Evolutionary conservation across 225 moss, liverwort and hornwort genomes (phyloP).

Genomic region (Bryoerythrophyllum caledonicum): DNA sequence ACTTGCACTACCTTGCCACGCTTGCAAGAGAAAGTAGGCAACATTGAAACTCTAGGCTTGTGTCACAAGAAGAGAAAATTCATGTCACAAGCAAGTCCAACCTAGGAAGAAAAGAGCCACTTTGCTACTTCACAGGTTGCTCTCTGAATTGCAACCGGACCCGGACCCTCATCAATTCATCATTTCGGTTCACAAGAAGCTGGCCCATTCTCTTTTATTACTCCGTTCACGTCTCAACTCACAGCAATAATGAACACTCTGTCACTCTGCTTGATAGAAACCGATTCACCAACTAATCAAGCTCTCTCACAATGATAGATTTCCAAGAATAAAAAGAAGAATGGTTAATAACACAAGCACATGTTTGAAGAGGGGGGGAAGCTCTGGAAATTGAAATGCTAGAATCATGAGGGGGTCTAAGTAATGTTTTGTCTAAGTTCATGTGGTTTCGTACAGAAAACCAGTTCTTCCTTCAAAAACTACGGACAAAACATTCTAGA

Average conservation of each 20-base stretch:
- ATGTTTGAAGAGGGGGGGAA: too few species aligned
- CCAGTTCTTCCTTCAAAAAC: too few species aligned
- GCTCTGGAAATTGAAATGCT: too few species aligned
- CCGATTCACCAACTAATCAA: constrained; percentile 9
- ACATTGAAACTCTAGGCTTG: constrained; percentile 8
- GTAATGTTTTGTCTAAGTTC: too few species aligned
- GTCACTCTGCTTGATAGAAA: neutral
- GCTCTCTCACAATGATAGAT: too few species aligned
- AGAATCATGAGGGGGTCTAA: too few species aligned
- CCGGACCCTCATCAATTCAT: neutral
- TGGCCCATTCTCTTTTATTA: neutral
- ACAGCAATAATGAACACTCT: constrained; percentile 15
- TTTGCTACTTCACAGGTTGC: neutral
- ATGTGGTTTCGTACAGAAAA: too few species aligned
- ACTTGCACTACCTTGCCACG: constrained; percentile 23
- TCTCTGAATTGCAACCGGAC: neutral
- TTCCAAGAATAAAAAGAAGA: too few species aligned
- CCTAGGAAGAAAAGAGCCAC: constrained; percentile 14
- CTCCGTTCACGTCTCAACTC: neutral
- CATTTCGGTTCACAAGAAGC: neutral
- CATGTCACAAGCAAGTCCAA: neutral
- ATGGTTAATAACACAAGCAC: too few species aligned
- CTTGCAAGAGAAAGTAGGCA: constrained; percentile 12
- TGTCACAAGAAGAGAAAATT: neutral
- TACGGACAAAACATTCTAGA: too few species aligned